Evolutionary conservation across 441 rosid species (phyloP), one percentile per base, ranked within the genome.

Genomic region (Populus hybrid): DNA sequence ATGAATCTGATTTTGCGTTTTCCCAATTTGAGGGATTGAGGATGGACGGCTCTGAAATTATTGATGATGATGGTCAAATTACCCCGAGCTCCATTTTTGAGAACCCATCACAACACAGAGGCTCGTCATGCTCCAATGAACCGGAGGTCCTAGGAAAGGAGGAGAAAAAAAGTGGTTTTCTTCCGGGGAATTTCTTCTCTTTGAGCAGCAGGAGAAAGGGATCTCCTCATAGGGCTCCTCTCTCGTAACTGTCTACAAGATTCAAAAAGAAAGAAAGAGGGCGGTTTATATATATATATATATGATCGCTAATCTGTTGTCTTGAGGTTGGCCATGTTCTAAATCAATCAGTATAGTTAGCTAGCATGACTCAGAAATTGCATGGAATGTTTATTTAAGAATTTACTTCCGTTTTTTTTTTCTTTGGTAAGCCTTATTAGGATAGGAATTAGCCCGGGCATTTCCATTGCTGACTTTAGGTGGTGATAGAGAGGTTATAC

Each of bases 181-280:
- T 94, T 23, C 88, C 94, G 0, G 93, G 91, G 70, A 86, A 90
- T 70, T 90, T 90, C 75, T 84, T 91, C 74, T 86, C 95, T 38
- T 80, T 91, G 71, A 79, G 91, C 84, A 91, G 64, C 81, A 87
- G 95, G 81, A 88, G 97, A 80, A 93, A 93, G 86, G 90, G 96
- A 63, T 95, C 96, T 75, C 97, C 97, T 66, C 96, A 93, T n/a
- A 89, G 97, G 73, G 93, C 97, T 78, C 96, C 97, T 35, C 89
- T 93, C 69, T 93, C 96, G n/a, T 92, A 30, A 30, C 4, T 30
- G 32, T 30, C 32, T 30, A 30, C 32, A 30, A 79, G 30, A 59
- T n/a, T 38, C 23, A 65, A 73, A 53, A 67, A 12, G 70, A 38
- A 24, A 19, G 75, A 67, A 36, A 69, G 66, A 35, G 4, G 21